Conservation (phyloP, 2,329 filamentous ascomycete species). For the Neonectria neomacrospora region DNA sequence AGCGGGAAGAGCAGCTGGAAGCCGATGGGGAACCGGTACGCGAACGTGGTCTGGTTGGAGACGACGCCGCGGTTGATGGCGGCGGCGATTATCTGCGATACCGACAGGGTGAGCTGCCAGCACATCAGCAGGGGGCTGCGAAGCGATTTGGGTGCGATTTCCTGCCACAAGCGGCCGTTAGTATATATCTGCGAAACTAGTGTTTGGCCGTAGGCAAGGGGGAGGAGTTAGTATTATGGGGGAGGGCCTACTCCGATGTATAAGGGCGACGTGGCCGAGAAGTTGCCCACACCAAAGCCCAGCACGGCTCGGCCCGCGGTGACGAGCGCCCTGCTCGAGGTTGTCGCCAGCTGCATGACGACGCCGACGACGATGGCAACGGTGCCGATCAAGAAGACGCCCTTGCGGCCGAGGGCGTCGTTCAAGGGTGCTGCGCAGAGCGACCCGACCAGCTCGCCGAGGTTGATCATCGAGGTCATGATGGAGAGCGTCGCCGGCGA, state of each 20-base stretch:
- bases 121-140: constrained; percentile 52
- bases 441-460: constrained; percentile 52
- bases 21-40: constrained; percentile 49
- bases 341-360: constrained; percentile 40
- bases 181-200: background rate
- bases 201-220: background rate
- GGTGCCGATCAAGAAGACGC: constrained; percentile 45
- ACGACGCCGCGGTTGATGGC: constrained; percentile 47
- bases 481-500: constrained; percentile 36
- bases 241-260: constrained; percentile 48
- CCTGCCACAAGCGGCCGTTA: constrained; percentile 27
- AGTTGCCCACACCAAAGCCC: constrained; percentile 49
- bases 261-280: constrained; percentile 52
- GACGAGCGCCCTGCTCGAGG: constrained; percentile 37
- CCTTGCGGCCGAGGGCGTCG: constrained; percentile 48
- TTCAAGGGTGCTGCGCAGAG: constrained; percentile 51
- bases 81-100: constrained; percentile 51
- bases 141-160: constrained; percentile 47
- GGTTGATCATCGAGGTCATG: constrained; percentile 54
- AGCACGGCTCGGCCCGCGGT: constrained; percentile 42
- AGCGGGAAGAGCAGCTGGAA: constrained; percentile 45
- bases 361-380: constrained; percentile 44
- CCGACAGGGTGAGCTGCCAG: constrained; percentile 52
- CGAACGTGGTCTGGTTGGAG: constrained; percentile 44
- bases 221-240: background rate